phyloP scores from a whole-genome alignment of 305 asterid species.

The Fraxinus sp. region DNA sequence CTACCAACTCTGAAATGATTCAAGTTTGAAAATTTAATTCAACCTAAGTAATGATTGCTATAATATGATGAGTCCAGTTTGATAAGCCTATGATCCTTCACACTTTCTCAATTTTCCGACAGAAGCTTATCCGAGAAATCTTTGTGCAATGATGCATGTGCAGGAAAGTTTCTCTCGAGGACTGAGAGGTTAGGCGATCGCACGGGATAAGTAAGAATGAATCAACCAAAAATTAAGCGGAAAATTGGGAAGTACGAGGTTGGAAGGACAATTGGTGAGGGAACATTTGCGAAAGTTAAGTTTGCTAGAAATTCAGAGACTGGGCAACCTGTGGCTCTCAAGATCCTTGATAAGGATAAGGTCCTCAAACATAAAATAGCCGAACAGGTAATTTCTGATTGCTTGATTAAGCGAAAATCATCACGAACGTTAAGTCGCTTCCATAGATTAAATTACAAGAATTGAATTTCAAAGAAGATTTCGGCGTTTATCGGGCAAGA shows the following conservation, averaged over 20 bases:
- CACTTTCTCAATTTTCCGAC: neutral
- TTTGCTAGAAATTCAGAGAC: slow-evolving; percentile 82
- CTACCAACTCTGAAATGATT: neutral
- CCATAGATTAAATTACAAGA: neutral
- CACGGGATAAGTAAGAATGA: slow-evolving; percentile 39
- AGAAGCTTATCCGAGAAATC: neutral
- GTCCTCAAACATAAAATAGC: slow-evolving; percentile 91
- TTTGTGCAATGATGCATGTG: neutral
- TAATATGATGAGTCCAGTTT: neutral
- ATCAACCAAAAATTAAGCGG: slow-evolving; percentile 62
- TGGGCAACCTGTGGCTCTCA: slow-evolving; percentile 73
- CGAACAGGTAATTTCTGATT: slow-evolving; percentile 58
- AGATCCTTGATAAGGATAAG: slow-evolving; percentile 90
- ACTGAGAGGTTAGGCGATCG: neutral
- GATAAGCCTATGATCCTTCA: neutral
- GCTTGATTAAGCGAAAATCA: neutral
- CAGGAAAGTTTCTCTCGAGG: slow-evolving; percentile 8
- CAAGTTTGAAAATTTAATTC: neutral
- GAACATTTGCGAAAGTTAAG: slow-evolving; percentile 93
- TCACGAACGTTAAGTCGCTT: neutral
- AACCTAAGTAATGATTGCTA: neutral
- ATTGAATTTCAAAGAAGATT: neutral
- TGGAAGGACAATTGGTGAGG: slow-evolving; percentile 96
- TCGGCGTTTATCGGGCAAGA: neutral
- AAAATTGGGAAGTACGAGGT: slow-evolving; percentile 81